A percentile compares a stretch with the other conserved stretches of the same genome.
These are phyloP conservation scores for Mucor saturninus DNA, from an alignment of 371 early-diverging fungal genomes.

Conservation along the genomic window DNA sequence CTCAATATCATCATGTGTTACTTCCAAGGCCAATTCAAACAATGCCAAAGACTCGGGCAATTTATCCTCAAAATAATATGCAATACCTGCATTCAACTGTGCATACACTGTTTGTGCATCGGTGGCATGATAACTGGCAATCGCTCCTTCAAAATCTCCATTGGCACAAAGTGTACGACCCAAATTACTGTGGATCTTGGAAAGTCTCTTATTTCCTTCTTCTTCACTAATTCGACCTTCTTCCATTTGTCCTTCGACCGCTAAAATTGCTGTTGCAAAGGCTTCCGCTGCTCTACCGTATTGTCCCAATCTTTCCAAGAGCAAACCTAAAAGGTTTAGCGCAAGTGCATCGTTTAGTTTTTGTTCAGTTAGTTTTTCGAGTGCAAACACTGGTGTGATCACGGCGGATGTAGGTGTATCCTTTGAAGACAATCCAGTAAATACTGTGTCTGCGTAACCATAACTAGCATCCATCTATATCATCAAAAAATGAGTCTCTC, in stretches of 20 bases:
- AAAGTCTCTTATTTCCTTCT: slow-evolving; percentile 25
- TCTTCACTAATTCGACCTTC: slow-evolving; percentile 23
- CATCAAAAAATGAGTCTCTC: slow-evolving; percentile 30
- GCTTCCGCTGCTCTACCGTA: slow-evolving; percentile 70
- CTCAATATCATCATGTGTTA: slow-evolving; percentile 52
- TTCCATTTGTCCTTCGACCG: slow-evolving; percentile 47
- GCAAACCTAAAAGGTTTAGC: slow-evolving; percentile 75
- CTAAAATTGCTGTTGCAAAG: slow-evolving; percentile 63
- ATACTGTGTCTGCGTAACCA: slow-evolving; percentile 69
- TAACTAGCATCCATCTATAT: slow-evolving; percentile 66
- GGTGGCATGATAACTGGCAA: slow-evolving; percentile 45
- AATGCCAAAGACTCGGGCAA: slow-evolving; percentile 68
- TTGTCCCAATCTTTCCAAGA: slow-evolving; percentile 76
- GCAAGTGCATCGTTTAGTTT: slow-evolving; percentile 63
- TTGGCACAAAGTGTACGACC: slow-evolving; percentile 67
- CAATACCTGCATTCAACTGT: slow-evolving; percentile 73
- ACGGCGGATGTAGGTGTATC: slow-evolving; percentile 26
- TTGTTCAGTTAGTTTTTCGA: slow-evolving; percentile 77
- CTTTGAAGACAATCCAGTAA: slow-evolving; percentile 33
- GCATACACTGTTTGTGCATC: slow-evolving; percentile 50
- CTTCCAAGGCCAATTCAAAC: slow-evolving; percentile 76
- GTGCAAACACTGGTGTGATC: slow-evolving; percentile 66
- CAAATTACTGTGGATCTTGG: slow-evolving; percentile 60
- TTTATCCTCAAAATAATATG: slow-evolving; percentile 75
- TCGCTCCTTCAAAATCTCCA: slow-evolving; percentile 56